Base-by-base conservation (phyloP, 352 stramenopile species). In the Globisporangium cystogenes region DNA sequence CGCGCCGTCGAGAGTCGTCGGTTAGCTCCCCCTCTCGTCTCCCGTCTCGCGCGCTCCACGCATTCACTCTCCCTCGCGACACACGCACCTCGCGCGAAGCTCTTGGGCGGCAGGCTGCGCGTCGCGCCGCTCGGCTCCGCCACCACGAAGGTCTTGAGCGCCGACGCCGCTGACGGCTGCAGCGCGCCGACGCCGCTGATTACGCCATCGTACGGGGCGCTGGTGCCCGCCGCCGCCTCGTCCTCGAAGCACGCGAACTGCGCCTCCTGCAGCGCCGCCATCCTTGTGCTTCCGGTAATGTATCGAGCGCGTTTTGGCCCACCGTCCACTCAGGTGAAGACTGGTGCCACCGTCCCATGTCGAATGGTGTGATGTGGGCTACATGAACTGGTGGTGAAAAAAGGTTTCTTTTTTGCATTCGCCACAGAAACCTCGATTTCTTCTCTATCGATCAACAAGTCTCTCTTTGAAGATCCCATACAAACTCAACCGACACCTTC, bases 161-260 rank as follows among this genome's bases (percentile, higher is more conserved):
- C 10, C 53, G 49, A 41, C 20, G 62, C 56, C 8, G 48, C 24
- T 7, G 41, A 44, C 64, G 33, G 41, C 16, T 57, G 48, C 7
- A 53, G 51, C 15, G 58, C 40, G 11, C 43, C 20, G 14, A 16
- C n/a, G n/a, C n/a, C n/a, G n/a, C n/a, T 43, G 26, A 18, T 39
- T 26, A 21, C 39, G 11, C 33, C 39, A 15, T 36, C 31, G 5
- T 12, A 2, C 8, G 2, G 31, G 6, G 8, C 31, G 31, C 15
- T 12, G 31, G 18, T 26, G 39, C 12, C 24, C 23, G 35, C 7
- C 50, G 16, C 61, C 52, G 48, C 72, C 15, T 73, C 70, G 60
- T 85, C 74, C 45, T 90, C 79, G 50, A 90, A 87, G 64, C 70
- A 80, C 62, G 79, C 76, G 61, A 87, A 87, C 40, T 78, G 74